Base-by-base conservation (phyloP, 2,329 filamentous ascomycete genomes). In the Raffaelea deltoideospora region DNA sequence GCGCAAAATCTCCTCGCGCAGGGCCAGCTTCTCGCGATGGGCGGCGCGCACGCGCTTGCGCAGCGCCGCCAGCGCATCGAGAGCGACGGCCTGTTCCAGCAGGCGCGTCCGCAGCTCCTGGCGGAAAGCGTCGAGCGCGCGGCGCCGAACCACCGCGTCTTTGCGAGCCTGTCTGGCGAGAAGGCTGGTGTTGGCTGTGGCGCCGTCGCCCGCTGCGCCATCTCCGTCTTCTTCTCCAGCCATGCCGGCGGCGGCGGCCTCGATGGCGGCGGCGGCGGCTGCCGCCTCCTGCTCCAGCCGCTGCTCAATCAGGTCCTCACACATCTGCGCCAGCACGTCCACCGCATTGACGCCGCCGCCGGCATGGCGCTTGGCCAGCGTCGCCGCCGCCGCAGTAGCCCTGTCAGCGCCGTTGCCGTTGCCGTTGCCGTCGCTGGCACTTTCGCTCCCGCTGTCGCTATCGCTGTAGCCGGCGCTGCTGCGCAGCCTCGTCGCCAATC, bases 291-390 rank as follows among this genome's bases (percentile, higher is more conserved):
- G 63, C 1, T 56, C 55, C 23, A 76, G 49, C 13, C 60, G 65
- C 3, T 60, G 54, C n/a, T 60, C 61, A 17, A 76, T 58, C 23
- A 76, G 61, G 47, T 79, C 73, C 24, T 73, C 65, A 48, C 70
- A 78, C 13, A 77, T 61, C 43, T 76, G 67, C 6, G 66, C 60
- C 27, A 79, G 58, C 2, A 79, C 73, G 45, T 79, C 75, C 3
- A 79, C 59, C 0, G 69, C 62, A 33, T 72, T 79, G 44, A 77
- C 72, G 32, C 70, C 69, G 18, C 58, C 54, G 14, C n/a, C n/a
- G n/a, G n/a, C n/a, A n/a, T n/a, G n/a, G n/a, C 64, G 61, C 45
- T 65, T 67, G 0, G 62, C 69, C 64, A 2, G 56, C 49, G 31
- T 62, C 61, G 71, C 55, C 1, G 66, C 59, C 31, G 72, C 60